A percentile compares a stretch with the other conserved stretches of the same genome.
phyloP scores from a whole-genome alignment of 2,329 filamentous ascomycete genomes.

The Microsporum audouinii region DNA sequence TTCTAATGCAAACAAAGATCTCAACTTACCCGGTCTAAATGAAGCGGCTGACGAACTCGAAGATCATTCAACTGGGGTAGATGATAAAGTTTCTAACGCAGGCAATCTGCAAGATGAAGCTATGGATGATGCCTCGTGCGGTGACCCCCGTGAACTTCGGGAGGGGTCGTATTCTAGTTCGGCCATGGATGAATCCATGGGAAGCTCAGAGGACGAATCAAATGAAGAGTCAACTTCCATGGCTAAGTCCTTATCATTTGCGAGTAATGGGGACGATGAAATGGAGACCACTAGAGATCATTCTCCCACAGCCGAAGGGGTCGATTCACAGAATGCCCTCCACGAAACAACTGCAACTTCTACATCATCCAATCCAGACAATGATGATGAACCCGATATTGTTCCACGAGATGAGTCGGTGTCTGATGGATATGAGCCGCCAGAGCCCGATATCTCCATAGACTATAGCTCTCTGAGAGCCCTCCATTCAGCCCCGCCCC shows the following conservation, averaged over 20 bases:
- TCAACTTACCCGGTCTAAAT: neutral
- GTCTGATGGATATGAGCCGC: slow-evolving; percentile 48
- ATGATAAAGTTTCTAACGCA: neutral
- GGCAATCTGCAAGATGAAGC: neutral
- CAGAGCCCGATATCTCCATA: slow-evolving; percentile 28
- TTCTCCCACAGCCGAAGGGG: neutral
- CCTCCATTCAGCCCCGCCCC: slow-evolving; percentile 35
- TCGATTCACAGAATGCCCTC: neutral
- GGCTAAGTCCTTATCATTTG: neutral
- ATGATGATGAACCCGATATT: slow-evolving; percentile 7
- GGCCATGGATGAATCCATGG: slow-evolving; percentile 31
- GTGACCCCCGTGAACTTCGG: slow-evolving; percentile 8
- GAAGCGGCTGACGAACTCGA: neutral
- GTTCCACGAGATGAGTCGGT: slow-evolving; percentile 22
- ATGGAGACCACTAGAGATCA: neutral
- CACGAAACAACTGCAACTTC: neutral
- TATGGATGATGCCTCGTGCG: neutral
- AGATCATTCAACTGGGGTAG: neutral
- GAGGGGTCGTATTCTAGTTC: slow-evolving; percentile 22
- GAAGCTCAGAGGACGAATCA: slow-evolving; percentile 13
- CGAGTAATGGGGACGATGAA: neutral
- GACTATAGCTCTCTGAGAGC: slow-evolving; percentile 25
- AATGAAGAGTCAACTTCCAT: neutral
- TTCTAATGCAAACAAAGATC: neutral
- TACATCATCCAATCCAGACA: neutral